phyloP scores from a whole-genome alignment of 768 basidiomycete genomes.

The Cubamyces lactineus region DNA sequence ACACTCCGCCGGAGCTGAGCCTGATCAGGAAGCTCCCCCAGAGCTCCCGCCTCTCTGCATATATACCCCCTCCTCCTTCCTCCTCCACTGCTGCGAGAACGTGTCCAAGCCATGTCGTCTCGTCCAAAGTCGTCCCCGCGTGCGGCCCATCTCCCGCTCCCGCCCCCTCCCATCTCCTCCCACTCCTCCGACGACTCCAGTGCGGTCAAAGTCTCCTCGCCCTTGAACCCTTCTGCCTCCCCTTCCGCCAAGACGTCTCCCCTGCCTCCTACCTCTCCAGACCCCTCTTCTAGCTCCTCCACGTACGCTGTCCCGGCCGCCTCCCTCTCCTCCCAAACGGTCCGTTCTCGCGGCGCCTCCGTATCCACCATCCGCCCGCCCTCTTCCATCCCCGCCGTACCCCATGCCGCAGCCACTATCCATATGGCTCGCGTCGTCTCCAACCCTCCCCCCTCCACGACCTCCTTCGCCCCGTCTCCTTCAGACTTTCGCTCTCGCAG shows the following conservation, averaged over 20 bases:
- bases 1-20: too few species aligned
- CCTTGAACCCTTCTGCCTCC: constrained; percentile 12
- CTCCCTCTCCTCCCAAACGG: constrained; percentile 6
- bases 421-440: constrained; percentile 21
- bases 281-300: too few species aligned
- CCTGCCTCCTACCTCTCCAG: neutral
- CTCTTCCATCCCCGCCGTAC: too few species aligned
- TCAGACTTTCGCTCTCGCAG: constrained; percentile 20
- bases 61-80: neutral
- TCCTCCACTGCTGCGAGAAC: neutral
- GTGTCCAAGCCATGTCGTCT: neutral
- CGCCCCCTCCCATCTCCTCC: neutral
- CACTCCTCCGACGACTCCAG: constrained; percentile 11
- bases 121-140: neutral
- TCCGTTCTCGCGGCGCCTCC: constrained; percentile 22
- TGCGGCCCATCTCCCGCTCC: neutral
- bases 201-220: constrained; percentile 10
- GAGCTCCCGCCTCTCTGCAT: too few species aligned
- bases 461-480: constrained; percentile 1
- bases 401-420: neutral
- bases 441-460: constrained; percentile 10
- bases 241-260: neutral
- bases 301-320: neutral
- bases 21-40: too few species aligned
- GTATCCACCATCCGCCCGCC: constrained; percentile 28